These are phyloP conservation scores for Ramichloridium luteum DNA, from an alignment of 2,329 filamentous ascomycete species.

Conservation along the genomic window DNA sequence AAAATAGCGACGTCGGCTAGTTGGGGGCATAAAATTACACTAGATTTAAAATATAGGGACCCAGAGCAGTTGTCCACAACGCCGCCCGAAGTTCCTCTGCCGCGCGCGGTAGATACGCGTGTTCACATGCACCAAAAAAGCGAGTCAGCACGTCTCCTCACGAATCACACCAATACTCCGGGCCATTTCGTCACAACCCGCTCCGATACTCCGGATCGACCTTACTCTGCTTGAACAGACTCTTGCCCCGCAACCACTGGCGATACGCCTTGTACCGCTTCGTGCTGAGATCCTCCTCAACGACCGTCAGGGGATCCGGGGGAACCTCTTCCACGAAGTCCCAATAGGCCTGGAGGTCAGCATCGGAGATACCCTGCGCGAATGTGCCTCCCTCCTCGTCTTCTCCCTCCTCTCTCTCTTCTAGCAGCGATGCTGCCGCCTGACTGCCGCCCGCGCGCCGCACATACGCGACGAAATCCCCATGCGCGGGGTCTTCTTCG, in stretches of 20 bases:
- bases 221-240: slow-evolving; percentile 77
- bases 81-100: too few relatives aligned
- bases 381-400: slow-evolving; percentile 39
- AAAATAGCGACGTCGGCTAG: too few relatives aligned
- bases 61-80: too few relatives aligned
- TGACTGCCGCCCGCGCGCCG: slow-evolving; percentile 51
- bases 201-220: slow-evolving; percentile 36
- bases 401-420: slow-evolving; percentile 30
- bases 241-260: slow-evolving; percentile 91
- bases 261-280: slow-evolving; percentile 94
- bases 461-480: slow-evolving; percentile 72
- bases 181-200: slow-evolving; percentile 3
- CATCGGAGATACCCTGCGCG: slow-evolving; percentile 43
- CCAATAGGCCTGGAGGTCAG: slow-evolving; percentile 59
- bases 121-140: too few relatives aligned
- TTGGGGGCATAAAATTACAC: too few relatives aligned
- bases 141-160: too few relatives aligned
- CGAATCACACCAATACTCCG: neutral
- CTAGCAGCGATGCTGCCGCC: slow-evolving; percentile 1
- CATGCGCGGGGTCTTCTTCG: slow-evolving; percentile 44
- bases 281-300: slow-evolving; percentile 73
- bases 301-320: slow-evolving; percentile 81
- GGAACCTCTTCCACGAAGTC: slow-evolving; percentile 59
- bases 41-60: too few relatives aligned
- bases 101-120: too few relatives aligned